Conservation (phyloP, 768 basidiomycete genomes). For the Megacollybia marginata region DNA sequence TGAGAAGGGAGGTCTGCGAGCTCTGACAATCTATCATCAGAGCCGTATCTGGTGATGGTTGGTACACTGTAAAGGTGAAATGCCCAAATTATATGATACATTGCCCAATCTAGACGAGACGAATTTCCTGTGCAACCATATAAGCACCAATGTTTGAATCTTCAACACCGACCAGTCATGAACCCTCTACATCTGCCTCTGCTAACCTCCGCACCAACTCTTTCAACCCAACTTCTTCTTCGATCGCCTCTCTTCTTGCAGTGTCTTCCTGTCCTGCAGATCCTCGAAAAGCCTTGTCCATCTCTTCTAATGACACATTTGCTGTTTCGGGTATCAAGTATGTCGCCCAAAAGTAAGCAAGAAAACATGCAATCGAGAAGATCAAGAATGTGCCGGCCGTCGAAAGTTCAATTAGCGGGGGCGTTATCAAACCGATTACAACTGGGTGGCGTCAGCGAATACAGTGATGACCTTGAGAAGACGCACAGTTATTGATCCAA, state of each 20-base stretch:
- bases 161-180: too few relatives aligned
- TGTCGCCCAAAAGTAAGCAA: slow-evolving; percentile 67
- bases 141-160: too few relatives aligned
- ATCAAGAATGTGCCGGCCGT: slow-evolving; percentile 60
- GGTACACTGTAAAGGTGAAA: too few relatives aligned
- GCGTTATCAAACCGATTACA: slow-evolving; percentile 68
- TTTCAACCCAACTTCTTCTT: slow-evolving; percentile 45
- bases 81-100: too few relatives aligned
- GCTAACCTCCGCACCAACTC: slow-evolving; percentile 34
- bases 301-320: slow-evolving; percentile 67
- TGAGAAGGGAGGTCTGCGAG: too few relatives aligned
- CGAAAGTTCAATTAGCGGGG: slow-evolving; percentile 54
- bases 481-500: slow-evolving; percentile 75
- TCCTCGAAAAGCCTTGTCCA: slow-evolving; percentile 60
- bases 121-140: too few relatives aligned
- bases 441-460: slow-evolving; percentile 31
- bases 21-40: too few relatives aligned
- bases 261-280: slow-evolving; percentile 52
- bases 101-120: too few relatives aligned
- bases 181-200: slow-evolving; percentile 2
- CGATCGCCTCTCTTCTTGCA: slow-evolving; percentile 34
- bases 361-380: slow-evolving; percentile 57
- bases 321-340: slow-evolving; percentile 71
- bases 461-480: not conserved
- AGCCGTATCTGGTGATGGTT: too few relatives aligned